Percentiles rank a stretch among this genome's conserved stretches.
These are phyloP conservation scores for Cercospora sp. DNA, from an alignment of 2,329 filamentous ascomycete genomes.

Conservation along the genomic window DNA sequence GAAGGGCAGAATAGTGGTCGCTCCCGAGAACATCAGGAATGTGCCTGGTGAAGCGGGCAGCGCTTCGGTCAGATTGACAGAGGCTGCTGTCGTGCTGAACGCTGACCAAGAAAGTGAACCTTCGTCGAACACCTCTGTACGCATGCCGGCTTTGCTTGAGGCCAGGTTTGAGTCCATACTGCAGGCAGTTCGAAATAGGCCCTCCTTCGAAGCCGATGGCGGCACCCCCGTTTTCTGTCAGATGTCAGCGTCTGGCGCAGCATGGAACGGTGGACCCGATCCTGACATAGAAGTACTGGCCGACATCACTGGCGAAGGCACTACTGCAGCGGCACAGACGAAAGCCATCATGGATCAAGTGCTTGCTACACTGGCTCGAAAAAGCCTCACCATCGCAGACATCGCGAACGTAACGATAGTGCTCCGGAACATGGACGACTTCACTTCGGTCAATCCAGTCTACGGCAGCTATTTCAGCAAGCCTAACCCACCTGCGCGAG, in stretches of 20 bases:
- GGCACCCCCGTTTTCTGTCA: background rate
- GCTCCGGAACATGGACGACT: conserved; percentile 77
- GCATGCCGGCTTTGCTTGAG: conserved; percentile 68
- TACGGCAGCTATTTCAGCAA: conserved; percentile 74
- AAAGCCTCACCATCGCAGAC: conserved; percentile 30
- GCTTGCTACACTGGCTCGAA: background rate
- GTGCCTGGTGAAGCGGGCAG: conserved; percentile 73
- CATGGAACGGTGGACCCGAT: background rate
- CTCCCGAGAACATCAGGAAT: conserved; percentile 53
- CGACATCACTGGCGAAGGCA: conserved; percentile 39
- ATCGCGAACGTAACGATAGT: conserved; percentile 60
- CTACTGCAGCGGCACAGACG: conserved; percentile 44
- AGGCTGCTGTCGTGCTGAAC: conserved; percentile 50
- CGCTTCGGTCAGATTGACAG: conserved; percentile 65
- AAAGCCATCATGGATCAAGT: conserved; percentile 43
- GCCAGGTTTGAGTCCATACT: conserved; percentile 54
- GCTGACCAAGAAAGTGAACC: background rate
- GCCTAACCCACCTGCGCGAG: conserved; percentile 80
- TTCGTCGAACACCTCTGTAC: conserved; percentile 21
- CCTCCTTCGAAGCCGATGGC: background rate
- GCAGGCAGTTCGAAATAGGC: conserved; percentile 11
- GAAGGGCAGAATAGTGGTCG: conserved; percentile 66
- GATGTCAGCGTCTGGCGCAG: background rate
- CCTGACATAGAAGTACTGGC: conserved; percentile 14
- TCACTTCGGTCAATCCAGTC: conserved; percentile 69